These are phyloP conservation scores for Solanum rostratum DNA, from an alignment of 257 asterid species.

Conservation along the genomic window DNA sequence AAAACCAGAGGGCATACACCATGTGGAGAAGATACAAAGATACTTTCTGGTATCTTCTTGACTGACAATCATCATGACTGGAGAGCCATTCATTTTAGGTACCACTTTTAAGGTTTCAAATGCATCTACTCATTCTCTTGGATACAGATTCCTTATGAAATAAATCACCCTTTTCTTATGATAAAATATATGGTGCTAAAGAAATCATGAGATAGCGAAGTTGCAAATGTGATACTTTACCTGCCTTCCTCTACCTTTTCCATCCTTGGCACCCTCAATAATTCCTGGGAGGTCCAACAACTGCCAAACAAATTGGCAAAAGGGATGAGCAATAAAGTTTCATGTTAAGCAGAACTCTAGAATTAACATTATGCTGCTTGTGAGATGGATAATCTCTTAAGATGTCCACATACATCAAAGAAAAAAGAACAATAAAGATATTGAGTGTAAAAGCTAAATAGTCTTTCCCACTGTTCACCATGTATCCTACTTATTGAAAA, in stretches of 20 bases:
- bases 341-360: not conserved
- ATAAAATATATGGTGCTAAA: not conserved
- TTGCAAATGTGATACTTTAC: conserved; percentile 21
- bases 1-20: not conserved
- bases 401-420: not conserved
- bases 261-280: conserved; percentile 99
- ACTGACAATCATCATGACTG: not conserved
- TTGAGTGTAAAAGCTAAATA: not conserved
- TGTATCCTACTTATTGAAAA: not conserved
- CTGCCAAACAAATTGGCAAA: conserved; percentile 29
- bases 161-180: not conserved
- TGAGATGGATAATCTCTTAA: not conserved
- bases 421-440: not conserved
- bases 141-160: not conserved
- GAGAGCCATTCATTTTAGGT: not conserved
- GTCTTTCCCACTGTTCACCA: not conserved
- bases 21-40: not conserved
- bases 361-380: not conserved
- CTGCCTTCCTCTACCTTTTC: conserved; percentile 99
- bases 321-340: not conserved
- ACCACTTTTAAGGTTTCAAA: not conserved
- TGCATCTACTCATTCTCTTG: not conserved
- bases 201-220: not conserved
- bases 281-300: conserved; percentile 96
- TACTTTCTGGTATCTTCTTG: not conserved